phyloP scores from a whole-genome alignment of 495 filamentous ascomycete species.

The Thermothielavioides terrestris region DNA sequence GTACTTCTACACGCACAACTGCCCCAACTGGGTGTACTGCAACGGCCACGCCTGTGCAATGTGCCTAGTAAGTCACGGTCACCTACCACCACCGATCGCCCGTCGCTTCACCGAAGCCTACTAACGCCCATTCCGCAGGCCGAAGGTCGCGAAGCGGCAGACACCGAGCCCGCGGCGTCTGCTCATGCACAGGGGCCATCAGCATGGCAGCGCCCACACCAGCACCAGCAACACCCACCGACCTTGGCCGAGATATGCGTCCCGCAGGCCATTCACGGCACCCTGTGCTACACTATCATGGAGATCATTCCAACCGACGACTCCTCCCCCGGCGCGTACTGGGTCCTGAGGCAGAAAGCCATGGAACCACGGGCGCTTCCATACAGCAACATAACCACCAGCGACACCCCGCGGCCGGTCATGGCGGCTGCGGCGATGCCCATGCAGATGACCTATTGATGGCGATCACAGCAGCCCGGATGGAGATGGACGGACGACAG shows the following conservation, averaged over 20 bases:
- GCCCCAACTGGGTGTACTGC: constrained; percentile 53
- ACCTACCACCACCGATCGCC: not conserved
- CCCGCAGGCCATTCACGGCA: constrained; percentile 36
- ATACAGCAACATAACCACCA: constrained; percentile 26
- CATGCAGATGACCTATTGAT: not conserved
- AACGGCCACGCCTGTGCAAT: constrained; percentile 49
- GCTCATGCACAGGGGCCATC: not conserved
- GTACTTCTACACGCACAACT: constrained; percentile 49
- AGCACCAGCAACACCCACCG: not conserved
- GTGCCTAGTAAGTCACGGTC: constrained; percentile 43
- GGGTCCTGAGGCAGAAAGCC: constrained; percentile 25
- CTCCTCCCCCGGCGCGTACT: constrained; percentile 24
- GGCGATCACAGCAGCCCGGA: not conserved
- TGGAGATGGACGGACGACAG: not conserved
- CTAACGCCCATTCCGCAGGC: constrained; percentile 21
- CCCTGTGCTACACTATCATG: constrained; percentile 37
- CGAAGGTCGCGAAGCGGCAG: constrained; percentile 40
- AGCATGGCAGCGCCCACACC: not conserved
- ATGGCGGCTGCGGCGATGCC: constrained; percentile 10
- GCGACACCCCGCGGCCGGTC: constrained; percentile 28
- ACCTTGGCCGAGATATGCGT: constrained; percentile 27
- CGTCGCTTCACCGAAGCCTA: not conserved
- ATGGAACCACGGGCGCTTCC: constrained; percentile 12
- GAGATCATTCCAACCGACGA: constrained; percentile 30
- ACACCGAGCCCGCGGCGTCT: constrained; percentile 4